phyloP scores from a whole-genome alignment of 352 stramenopile genomes.

The Aphanomyces stellatus region DNA sequence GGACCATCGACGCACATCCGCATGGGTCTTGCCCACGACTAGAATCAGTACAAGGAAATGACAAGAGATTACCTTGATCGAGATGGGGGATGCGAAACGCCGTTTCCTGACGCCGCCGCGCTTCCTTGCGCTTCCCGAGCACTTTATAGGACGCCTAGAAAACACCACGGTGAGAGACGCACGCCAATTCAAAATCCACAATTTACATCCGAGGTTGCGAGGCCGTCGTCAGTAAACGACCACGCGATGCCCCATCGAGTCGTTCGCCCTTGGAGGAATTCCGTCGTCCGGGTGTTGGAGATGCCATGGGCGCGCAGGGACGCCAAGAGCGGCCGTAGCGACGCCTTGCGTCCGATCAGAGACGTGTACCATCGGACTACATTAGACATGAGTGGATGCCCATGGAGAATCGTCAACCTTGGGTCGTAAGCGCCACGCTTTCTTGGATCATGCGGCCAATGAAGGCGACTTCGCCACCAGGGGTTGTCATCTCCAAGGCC shows the following conservation, averaged over 20 bases:
- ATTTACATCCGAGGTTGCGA: conserved; percentile 21
- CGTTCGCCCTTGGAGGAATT: conserved; percentile 92
- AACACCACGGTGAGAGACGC: conserved; percentile 13
- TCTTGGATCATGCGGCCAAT: conserved; percentile 89
- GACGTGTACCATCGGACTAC: conserved; percentile 90
- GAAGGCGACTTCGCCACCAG: conserved; percentile 92
- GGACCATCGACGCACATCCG: conserved; percentile 33
- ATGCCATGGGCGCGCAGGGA: conserved; percentile 58
- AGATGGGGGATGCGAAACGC: conserved; percentile 42
- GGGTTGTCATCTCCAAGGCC: conserved; percentile 73
- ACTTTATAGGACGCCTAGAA: conserved; percentile 49
- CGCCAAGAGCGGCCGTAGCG: conserved; percentile 81
- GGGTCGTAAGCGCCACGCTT: conserved; percentile 63
- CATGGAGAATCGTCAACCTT: conserved; percentile 1
- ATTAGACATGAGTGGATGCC: not conserved
- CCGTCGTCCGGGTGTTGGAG: conserved; percentile 80
- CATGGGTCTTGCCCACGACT: too few relatives aligned
- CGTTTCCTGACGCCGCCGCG: conserved; percentile 43
- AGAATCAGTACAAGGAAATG: too few relatives aligned
- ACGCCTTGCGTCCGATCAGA: conserved; percentile 91
- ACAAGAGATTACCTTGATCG: too few relatives aligned
- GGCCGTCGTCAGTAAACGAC: conserved; percentile 64
- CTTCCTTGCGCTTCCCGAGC: conserved; percentile 75
- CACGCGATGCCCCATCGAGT: conserved; percentile 92
- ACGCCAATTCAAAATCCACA: conserved; percentile 20